A percentile compares a stretch with the other conserved stretches of the same genome.
Conservation (phyloP, 805 yeast genomes). For the Metschnikowia aberdeeniae region DNA sequence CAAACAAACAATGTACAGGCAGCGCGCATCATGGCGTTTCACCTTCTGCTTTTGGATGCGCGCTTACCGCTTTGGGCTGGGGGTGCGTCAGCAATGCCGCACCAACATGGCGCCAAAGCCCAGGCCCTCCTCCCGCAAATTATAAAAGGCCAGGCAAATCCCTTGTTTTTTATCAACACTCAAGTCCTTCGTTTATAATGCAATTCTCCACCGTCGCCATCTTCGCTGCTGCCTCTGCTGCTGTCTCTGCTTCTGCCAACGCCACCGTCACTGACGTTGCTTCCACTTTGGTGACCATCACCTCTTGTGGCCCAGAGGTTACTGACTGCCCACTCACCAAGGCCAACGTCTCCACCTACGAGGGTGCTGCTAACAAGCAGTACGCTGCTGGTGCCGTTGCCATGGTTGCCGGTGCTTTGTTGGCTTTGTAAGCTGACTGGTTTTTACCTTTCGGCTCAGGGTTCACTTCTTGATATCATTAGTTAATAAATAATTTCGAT, state of each 20-base stretch:
- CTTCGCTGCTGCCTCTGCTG: slow-evolving; percentile 19
- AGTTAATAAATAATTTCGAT: slow-evolving; percentile 10
- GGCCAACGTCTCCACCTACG: slow-evolving; percentile 17
- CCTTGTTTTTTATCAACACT: slow-evolving; percentile 6
- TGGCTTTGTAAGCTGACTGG: slow-evolving; percentile 25
- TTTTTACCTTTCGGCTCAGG: not conserved
- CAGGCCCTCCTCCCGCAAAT: not conserved
- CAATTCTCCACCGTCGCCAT: slow-evolving; percentile 22
- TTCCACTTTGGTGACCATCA: slow-evolving; percentile 21
- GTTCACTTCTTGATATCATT: slow-evolving; percentile 15
- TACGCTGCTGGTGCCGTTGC: slow-evolving; percentile 28
- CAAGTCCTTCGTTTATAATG: slow-evolving; percentile 18
- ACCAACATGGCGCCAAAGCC: not conserved
- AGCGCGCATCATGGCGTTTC: not conserved
- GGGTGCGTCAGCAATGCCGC: not conserved
- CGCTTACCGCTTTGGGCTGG: slow-evolving; percentile 1
- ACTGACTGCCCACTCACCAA: slow-evolving; percentile 19
- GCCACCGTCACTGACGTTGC: slow-evolving; percentile 13
- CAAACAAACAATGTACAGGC: slow-evolving; percentile 1
- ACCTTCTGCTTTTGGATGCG: not conserved
- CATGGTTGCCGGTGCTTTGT: slow-evolving; percentile 24
- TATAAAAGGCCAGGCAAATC: slow-evolving; percentile 3
- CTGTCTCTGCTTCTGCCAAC: slow-evolving; percentile 16
- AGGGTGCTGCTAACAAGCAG: slow-evolving; percentile 21
- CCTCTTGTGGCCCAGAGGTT: slow-evolving; percentile 18